Conservation (phyloP, 345 rosid genomes). For the Sapria himalayana region DNA sequence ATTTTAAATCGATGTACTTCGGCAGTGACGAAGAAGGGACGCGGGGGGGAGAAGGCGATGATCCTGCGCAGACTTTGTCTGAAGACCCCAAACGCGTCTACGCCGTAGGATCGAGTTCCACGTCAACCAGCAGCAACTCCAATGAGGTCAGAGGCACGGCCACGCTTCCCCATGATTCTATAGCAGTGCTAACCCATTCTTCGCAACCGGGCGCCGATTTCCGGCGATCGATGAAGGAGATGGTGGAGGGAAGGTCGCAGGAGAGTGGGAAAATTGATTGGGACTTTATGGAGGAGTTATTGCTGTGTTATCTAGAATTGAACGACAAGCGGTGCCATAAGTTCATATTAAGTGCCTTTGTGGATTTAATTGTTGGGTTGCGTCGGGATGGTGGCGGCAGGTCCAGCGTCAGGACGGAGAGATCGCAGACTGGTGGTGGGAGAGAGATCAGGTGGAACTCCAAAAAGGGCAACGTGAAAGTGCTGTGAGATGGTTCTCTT, state of each 20-base stretch:
- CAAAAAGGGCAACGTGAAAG: slow-evolving; percentile 10
- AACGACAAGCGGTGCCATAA: slow-evolving; percentile 51
- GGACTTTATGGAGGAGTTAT: slow-evolving; percentile 76
- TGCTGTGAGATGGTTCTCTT: too few species aligned
- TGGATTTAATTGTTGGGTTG: slow-evolving; percentile 29
- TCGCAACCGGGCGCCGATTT: slow-evolving; percentile 42
- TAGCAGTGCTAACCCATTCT: slow-evolving; percentile 32
- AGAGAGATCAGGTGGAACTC: slow-evolving; percentile 12
- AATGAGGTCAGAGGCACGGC: neutral
- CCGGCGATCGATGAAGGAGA: slow-evolving; percentile 51
- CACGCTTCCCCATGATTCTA: slow-evolving; percentile 30
- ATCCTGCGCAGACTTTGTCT: slow-evolving; percentile 4
- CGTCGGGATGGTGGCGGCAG: slow-evolving; percentile 7
- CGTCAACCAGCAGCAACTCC: slow-evolving; percentile 7
- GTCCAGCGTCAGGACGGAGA: slow-evolving; percentile 8
- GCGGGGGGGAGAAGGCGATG: slow-evolving; percentile 2
- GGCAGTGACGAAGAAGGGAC: slow-evolving; percentile 14
- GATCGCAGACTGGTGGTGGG: slow-evolving; percentile 5
- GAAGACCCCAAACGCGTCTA: slow-evolving; percentile 20
- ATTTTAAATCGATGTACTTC: slow-evolving; percentile 60
- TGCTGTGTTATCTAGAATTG: slow-evolving; percentile 47
- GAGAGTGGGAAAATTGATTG: slow-evolving; percentile 26
- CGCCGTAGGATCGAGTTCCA: slow-evolving; percentile 14
- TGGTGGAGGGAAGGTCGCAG: slow-evolving; percentile 34
- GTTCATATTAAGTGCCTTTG: slow-evolving; percentile 61